Conservation (phyloP, 164 flowering plant species). For the Saururus chinensis region DNA sequence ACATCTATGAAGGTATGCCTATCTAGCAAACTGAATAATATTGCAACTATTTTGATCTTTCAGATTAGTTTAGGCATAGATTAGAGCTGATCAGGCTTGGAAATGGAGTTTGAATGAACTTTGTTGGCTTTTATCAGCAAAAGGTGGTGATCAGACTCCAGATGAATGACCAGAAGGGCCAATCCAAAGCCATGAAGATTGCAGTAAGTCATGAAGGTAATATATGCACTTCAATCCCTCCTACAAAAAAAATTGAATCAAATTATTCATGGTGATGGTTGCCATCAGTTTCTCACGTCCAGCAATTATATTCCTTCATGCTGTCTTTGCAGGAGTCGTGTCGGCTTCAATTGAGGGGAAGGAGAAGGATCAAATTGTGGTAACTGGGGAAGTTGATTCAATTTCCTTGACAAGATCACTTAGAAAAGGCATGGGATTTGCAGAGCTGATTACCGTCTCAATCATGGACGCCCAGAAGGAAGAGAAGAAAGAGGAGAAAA, state of each 20-base stretch:
- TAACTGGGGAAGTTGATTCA: not conserved
- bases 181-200: not conserved
- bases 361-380: not conserved
- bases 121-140: too few species aligned
- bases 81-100: too few species aligned
- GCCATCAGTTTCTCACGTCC: not conserved
- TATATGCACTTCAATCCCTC: not conserved
- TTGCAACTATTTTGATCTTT: too few species aligned
- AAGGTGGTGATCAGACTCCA: not conserved
- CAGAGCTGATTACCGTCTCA: not conserved
- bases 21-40: too few species aligned
- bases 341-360: constrained; percentile 1
- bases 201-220: not conserved
- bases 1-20: too few species aligned
- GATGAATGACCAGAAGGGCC: not conserved
- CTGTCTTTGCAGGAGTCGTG: not conserved
- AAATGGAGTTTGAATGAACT: too few species aligned
- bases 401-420: not conserved
- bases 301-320: not conserved
- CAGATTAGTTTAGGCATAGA: too few species aligned
- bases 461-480: not conserved
- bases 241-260: not conserved
- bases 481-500: not conserved
- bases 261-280: not conserved
- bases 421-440: not conserved